Base-by-base conservation (phyloP, 1,284 basidiomycete genomes). In the Cerrena zonata region DNA sequence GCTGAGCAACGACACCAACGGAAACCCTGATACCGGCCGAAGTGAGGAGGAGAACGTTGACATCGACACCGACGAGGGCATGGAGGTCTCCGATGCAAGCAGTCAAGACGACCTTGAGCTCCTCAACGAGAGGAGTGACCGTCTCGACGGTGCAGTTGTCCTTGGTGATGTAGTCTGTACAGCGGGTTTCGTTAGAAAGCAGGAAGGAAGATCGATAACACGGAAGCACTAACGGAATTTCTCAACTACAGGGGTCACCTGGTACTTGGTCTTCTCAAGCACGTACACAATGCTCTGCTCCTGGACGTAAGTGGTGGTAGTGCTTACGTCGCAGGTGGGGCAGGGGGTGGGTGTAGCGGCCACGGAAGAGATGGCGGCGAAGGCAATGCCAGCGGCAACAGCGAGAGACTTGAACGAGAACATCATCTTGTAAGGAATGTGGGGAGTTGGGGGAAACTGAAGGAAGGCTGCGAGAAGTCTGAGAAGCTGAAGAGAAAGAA, bases 391-490 rank as follows among this genome's bases (percentile, higher is more conserved):
- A 50, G 73, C 65, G 60, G 72, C 47, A 64, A 68, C 50, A 57
- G 69, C 62, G 58, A 72, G 49, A 58, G 64, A 60, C 60, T 58
- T 64, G 67, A 77, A 74, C 56, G 73, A 74, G 66, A 64, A 69
- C 77, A 78, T 78, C n/a, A n/a, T n/a, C 63, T 63, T 61, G 52
- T 62, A 75, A 71, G 53, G 73, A 73, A 59, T 65, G 73, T 71
- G 62, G 61, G 61, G 62, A 54, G 50, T 51, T 50, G 53, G 34
- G 40, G 47, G 22, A 50, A 15, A 41, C 48, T 13, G 11, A 37
- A 10, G 5, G 15, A 36, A 15, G 49, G 55, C 56, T n/a, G 58
- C 30, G 0, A 4, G 3, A 5, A 27, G 7, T 26, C 39, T 24
- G 22, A 42, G 21, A 43, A 43, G 41, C 41, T 43, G n/a, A n/a